phyloP scores from a whole-genome alignment of 257 asterid genomes.

The Solanum dulcamara region DNA sequence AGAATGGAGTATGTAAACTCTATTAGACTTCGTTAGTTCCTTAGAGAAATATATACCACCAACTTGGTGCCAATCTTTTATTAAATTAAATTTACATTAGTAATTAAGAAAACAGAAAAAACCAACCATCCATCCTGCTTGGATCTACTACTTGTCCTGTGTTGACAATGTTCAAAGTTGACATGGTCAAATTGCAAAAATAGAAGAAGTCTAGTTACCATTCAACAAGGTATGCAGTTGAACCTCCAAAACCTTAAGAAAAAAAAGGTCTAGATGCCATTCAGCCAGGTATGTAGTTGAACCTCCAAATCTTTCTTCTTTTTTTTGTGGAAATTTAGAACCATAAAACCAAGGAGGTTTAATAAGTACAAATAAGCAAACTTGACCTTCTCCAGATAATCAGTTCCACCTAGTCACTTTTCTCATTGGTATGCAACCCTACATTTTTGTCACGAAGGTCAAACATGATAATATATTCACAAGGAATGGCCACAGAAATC shows the following conservation, averaged over 20 bases:
- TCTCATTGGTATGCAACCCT: background rate
- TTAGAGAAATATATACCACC: background rate
- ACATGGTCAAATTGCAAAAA: background rate
- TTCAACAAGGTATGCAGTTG: background rate
- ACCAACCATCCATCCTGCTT: background rate
- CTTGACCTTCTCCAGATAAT: background rate
- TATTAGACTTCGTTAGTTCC: background rate
- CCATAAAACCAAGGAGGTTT: background rate
- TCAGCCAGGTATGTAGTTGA: background rate
- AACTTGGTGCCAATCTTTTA: background rate
- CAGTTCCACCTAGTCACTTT: background rate
- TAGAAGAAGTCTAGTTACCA: background rate
- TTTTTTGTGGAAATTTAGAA: background rate
- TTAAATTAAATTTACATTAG: background rate
- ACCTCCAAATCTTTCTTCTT: background rate
- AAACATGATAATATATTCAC: background rate
- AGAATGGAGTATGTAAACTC: background rate
- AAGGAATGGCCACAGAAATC: background rate
- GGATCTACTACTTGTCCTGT: background rate
- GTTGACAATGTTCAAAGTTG: background rate
- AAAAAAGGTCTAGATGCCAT: background rate
- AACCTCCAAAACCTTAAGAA: background rate
- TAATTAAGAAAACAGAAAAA: background rate
- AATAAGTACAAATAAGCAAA: background rate
- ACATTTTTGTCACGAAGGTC: background rate